Base-by-base conservation (phyloP, 306 rosid species). In the Carpinus fangiana region DNA sequence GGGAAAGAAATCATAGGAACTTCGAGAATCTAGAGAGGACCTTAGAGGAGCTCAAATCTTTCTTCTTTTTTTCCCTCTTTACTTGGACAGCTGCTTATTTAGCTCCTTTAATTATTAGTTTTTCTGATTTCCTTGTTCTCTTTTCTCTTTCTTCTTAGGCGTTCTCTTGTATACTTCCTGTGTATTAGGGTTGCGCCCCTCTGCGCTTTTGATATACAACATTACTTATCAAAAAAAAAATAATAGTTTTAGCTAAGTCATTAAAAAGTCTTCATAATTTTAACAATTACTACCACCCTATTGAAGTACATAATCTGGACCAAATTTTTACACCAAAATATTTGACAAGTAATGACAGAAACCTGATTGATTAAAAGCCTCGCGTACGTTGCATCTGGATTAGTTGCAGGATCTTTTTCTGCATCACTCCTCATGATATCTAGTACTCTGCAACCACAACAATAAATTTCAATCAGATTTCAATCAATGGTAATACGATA, bases 391-490 rank as follows among this genome's bases (percentile, higher is more conserved):
- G 94, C 90, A 72, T 81, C 62, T 60, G 94, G 94, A 89, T 86
- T 64, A 61, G 84, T 93, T 74, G 80, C 67, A 62, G 99, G 97
- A 86, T 93, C 96, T 70, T 91, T 79, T 78, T 79, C 85, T 17
- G 98, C 92, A 88, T 95, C 98, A 1, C 69, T 64, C 70, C 79
- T 88, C 96, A 95, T 91, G 79, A 91, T 95, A 77, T 93, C 92
- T 67, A 91, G 93, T 69, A 95, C 99, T 83, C 99, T 95, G 87
- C 91, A 90, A 41, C 45, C 84, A 81, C 23, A 69, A 80, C 70
- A 79, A 26, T 70, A 75, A 55, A 55, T 20, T 23, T 41, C 71
- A 76, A 51, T 46, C 28, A 84, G 53, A 60, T 74, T 46, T 73
- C 54, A 28, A 74, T 77, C 18, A 79, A 66, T 20, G 50, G 21